Evolutionary conservation across 176 grass and related monocot genomes (phyloP), one percentile per base, ranked within the genome.

Genomic region (Zea luxurians): DNA sequence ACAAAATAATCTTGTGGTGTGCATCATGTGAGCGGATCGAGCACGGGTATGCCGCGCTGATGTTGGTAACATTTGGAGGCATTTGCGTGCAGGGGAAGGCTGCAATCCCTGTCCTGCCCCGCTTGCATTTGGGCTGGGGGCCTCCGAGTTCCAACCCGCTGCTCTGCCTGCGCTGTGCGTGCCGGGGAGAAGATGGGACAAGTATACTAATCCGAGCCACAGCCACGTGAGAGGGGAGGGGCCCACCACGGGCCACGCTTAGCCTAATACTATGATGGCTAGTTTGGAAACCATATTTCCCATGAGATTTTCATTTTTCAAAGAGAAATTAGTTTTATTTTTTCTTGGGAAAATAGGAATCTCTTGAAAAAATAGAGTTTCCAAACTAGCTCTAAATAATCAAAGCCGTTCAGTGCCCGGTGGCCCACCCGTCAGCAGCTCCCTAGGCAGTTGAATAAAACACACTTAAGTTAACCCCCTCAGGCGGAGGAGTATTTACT

Each of bases 1-100:
- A 64, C 10, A 11, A 15, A 54, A 21, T 44, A 78, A 50, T 52
- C 55, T 21, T 59, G 55, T 59, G n/a, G 10, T 34, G 64, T 7
- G 76, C 81, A 64, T 41, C 81, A 70, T 57, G 81, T 50, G 79
- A 64, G 62, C 4, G 18, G 48, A 64, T 47, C 37, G 63, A 64
- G 80, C 69, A 83, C 69, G 76, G 81, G 64, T 80, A 52, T 52
- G 17, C 46, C 46, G 64, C 54, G 68, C 36, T n/a, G 85, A 38
- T 83, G 73, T 48, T 16, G 37, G 40, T 45, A 70, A 76, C 47
- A 20, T 66, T 88, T 85, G 73, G 87, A 61, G 61, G 82, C 82
- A 85, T 45, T 85, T 68, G 87, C 82, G 82, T 89, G 73, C 42
- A 2, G 71, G 49, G 18, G 82, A 89, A 85, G 82, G 78, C 82